Evolutionary conservation across 2,329 filamentous ascomycete species (phyloP).

Genomic region (Neurospora crassa): DNA sequence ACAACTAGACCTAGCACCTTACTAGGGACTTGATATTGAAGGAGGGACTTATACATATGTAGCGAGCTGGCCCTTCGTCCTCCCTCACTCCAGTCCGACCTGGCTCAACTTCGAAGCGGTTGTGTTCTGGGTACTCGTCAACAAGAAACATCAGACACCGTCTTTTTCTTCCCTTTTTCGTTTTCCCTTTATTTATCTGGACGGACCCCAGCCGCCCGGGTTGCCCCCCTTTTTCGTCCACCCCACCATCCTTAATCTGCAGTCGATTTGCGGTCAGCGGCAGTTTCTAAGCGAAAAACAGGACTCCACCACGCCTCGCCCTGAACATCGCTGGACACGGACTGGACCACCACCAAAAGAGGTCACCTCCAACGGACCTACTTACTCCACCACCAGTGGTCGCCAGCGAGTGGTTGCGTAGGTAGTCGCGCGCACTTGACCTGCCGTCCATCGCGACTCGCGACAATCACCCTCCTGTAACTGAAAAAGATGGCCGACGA

Average conservation of each 20-base stretch:
- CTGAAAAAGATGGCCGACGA: conserved; percentile 43
- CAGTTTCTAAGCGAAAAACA: background rate
- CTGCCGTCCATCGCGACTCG: conserved; percentile 1
- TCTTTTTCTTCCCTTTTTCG: background rate
- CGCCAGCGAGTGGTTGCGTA: background rate
- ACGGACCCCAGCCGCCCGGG: background rate
- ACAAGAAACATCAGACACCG: background rate
- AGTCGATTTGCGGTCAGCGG: background rate
- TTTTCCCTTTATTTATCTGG: background rate
- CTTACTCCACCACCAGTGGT: background rate
- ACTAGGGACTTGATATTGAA: background rate
- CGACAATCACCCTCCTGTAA: conserved; percentile 10
- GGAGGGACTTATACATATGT: background rate
- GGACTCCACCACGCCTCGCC: background rate
- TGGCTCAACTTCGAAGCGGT: background rate
- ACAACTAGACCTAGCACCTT: background rate
- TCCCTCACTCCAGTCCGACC: background rate
- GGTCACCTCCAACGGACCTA: background rate
- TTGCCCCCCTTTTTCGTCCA: background rate
- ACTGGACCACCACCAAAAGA: background rate
- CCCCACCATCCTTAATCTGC: background rate
- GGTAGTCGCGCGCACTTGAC: background rate
- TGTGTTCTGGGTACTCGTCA: background rate
- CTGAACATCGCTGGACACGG: background rate
- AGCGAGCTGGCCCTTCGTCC: background rate